Base-by-base conservation (phyloP, 768 basidiomycete species). In the Auricularia cornea region DNA sequence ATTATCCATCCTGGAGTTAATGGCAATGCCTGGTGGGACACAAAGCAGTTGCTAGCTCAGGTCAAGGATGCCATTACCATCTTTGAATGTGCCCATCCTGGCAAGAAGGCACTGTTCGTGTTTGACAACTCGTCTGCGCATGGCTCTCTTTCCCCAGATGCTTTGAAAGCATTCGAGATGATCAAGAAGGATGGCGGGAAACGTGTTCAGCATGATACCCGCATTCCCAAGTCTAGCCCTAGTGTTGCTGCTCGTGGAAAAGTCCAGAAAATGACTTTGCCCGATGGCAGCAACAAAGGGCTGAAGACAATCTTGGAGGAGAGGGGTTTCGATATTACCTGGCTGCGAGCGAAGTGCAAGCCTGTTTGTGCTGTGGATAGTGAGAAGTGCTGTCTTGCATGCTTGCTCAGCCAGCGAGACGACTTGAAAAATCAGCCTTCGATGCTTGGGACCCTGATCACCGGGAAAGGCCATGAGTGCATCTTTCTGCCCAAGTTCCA, bases 261-360 rank as follows among this genome's bases (percentile, higher is more conserved):
- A n/a, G n/a, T n/a, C n/a, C n/a, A n/a, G n/a, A n/a, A n/a, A n/a
- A 80, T 81, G 79, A 76, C 69, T 11, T 57, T 70, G 0, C 41
- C 60, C 1, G 54, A 70, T 60, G 74, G 79, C 1, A 0, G 64
- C n/a, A 69, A 70, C 35, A 79, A 80, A 63, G 78, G 79, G 0
- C 64, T 78, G 1, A 16, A 77, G 59, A 65, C 59, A 5, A 69
- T n/a, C 33, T 75, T 81, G 18, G 63, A 71, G 54, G 80, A 83
- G 63, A 65, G 70, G 0, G 76, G 79, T 28, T 82, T 81, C 63
- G 60, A 78, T 65, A 71, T 79, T 2, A 5, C 16, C 0, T 56
- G 65, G 0, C 48, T 81, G 28, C 35, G 41, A 18, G 72, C 75
- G 0, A 79, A 79, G 60, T 80, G 77, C 62, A 60, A 65, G 2